A percentile compares a stretch with the other conserved stretches of the same genome.
phyloP scores from a whole-genome alignment of 768 basidiomycete genomes.

The Galerina sulciceps region DNA sequence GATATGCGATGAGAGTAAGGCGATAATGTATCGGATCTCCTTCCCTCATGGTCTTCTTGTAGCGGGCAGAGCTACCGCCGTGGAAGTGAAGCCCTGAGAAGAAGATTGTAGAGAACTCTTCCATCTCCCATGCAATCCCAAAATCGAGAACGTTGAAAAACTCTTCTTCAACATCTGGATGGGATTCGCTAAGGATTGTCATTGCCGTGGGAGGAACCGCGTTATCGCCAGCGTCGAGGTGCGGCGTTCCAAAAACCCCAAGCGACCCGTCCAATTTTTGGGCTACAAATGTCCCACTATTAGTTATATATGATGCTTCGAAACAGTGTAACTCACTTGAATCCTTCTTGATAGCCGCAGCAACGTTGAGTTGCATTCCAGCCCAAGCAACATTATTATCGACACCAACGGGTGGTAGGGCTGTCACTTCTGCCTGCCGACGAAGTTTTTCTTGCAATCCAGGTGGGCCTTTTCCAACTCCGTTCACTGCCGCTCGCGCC shows the following conservation, averaged over 20 bases:
- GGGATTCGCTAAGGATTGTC: neutral
- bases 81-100: constrained; percentile 11
- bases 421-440: neutral
- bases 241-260: constrained; percentile 7
- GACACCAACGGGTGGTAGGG: neutral
- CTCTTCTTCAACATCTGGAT: constrained; percentile 14
- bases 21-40: too few relatives aligned
- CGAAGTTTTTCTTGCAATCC: neutral
- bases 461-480: neutral
- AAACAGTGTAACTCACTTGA: too few relatives aligned
- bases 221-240: constrained; percentile 10
- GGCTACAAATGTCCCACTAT: too few relatives aligned
- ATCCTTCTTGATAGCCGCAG: neutral
- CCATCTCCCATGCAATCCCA: constrained; percentile 9
- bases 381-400: neutral
- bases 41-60: too few relatives aligned
- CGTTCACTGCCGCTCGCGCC: too few relatives aligned
- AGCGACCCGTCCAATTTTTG: neutral
- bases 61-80: neutral
- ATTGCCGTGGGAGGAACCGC: neutral
- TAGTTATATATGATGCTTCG: too few relatives aligned
- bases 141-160: constrained; percentile 14
- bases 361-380: neutral
- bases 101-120: constrained; percentile 4
- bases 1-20: too few relatives aligned